These are phyloP conservation scores for Papiliotrema flavescens DNA, from an alignment of 1,284 basidiomycete species.

Conservation along the genomic window DNA sequence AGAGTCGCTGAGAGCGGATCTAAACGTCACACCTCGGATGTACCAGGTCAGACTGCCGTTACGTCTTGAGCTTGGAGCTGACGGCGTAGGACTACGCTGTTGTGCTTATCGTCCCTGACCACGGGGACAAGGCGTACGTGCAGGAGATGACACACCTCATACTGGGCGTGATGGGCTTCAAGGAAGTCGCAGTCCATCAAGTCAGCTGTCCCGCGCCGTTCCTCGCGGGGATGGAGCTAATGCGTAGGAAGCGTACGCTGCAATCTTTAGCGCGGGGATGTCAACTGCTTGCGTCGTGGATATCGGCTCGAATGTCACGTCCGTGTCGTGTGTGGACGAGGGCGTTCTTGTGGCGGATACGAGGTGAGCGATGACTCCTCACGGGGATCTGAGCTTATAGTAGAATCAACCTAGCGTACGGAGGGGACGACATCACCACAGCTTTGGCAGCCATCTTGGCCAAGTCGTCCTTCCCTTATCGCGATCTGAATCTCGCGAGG, in stretches of 20 bases:
- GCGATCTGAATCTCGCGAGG: slow-evolving; percentile 68
- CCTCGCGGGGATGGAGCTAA: background rate
- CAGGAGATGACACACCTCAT: slow-evolving; percentile 73
- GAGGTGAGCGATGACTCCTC: slow-evolving; percentile 55
- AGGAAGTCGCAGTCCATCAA: slow-evolving; percentile 84
- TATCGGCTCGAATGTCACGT: slow-evolving; percentile 80
- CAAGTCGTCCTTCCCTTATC: slow-evolving; percentile 83
- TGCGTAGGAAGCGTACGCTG: slow-evolving; percentile 80
- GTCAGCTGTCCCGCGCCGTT: slow-evolving; percentile 50
- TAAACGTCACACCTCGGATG: slow-evolving; percentile 57
- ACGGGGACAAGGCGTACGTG: slow-evolving; percentile 80
- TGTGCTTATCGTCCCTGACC: slow-evolving; percentile 87
- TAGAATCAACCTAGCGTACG: slow-evolving; percentile 80
- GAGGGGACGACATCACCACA: slow-evolving; percentile 88
- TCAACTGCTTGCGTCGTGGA: slow-evolving; percentile 94
- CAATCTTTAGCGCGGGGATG: slow-evolving; percentile 92
- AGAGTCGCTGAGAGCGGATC: slow-evolving; percentile 59
- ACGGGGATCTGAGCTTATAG: background rate
- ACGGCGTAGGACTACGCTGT: slow-evolving; percentile 72
- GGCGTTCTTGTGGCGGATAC: slow-evolving; percentile 85
- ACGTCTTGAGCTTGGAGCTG: background rate
- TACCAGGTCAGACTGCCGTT: slow-evolving; percentile 61
- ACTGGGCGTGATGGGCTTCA: slow-evolving; percentile 80
- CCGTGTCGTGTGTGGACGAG: slow-evolving; percentile 92
- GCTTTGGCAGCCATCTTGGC: slow-evolving; percentile 78